A percentile compares a stretch with the other conserved stretches of the same genome.
These are phyloP conservation scores for Fusarium armeniacum DNA, from an alignment of 2,329 filamentous ascomycete species.

Conservation along the genomic window DNA sequence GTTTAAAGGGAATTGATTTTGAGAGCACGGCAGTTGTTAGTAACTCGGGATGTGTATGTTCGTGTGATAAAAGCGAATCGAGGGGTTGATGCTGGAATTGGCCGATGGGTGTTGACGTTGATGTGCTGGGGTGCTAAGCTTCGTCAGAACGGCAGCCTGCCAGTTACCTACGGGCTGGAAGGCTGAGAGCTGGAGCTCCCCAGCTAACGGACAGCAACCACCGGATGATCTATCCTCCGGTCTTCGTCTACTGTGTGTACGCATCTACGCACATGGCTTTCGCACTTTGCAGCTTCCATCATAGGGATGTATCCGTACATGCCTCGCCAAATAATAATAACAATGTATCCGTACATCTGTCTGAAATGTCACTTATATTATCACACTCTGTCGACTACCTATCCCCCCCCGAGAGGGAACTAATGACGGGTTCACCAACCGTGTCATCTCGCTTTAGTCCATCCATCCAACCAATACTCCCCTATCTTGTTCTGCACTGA, in stretches of 20 bases:
- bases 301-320: no score
- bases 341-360: not conserved
- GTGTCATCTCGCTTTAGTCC: not conserved
- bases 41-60: conserved; percentile 16
- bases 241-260: conserved; percentile 26
- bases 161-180: conserved; percentile 48
- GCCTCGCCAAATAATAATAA: no score
- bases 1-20: conserved; percentile 6
- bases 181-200: conserved; percentile 53
- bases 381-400: no score
- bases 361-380: not conserved
- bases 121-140: conserved; percentile 52
- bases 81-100: conserved; percentile 37
- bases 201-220: conserved; percentile 26
- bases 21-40: not conserved
- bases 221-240: conserved; percentile 53
- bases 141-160: conserved; percentile 59
- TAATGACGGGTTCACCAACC: not conserved
- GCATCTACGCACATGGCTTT: not conserved
- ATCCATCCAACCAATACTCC: no score
- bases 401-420: no score
- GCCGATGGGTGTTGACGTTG: conserved; percentile 45
- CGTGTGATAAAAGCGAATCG: conserved; percentile 30
- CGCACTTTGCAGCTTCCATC: not conserved
- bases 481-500: not conserved